A percentile compares a stretch with the other conserved stretches of the same genome.
These are phyloP conservation scores for Nothomitra cinnamomea DNA, from an alignment of 2,329 filamentous ascomycete genomes.

Conservation along the genomic window DNA sequence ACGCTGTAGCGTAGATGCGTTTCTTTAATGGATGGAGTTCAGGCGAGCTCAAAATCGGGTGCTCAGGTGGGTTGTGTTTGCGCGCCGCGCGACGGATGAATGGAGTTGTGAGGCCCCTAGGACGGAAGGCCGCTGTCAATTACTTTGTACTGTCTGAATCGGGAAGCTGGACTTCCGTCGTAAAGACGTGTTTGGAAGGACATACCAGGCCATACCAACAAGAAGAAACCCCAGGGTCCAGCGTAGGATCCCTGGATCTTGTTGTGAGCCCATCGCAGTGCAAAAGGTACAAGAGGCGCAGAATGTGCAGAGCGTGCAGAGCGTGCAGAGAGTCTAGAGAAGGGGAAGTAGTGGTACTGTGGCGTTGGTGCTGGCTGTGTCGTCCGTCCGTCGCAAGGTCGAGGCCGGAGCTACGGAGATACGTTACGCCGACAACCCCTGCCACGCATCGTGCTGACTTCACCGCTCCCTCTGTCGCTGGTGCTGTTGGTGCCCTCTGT, in stretches of 20 bases:
- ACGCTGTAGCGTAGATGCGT: constrained; percentile 48
- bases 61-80: constrained; percentile 47
- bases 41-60: constrained; percentile 35
- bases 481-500: no score
- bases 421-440: no score
- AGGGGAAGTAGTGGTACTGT: no score
- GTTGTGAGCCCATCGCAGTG: constrained; percentile 5
- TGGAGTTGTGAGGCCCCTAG: constrained; percentile 16
- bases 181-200: constrained; percentile 32
- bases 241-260: constrained; percentile 41
- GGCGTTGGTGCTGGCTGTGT: no score
- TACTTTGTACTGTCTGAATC: constrained; percentile 3
- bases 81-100: constrained; percentile 82
- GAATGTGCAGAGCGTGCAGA: no score
- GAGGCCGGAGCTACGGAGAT: no score
- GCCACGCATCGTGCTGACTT: no score
- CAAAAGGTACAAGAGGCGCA: neutral
- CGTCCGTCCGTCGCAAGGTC: no score
- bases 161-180: constrained; percentile 43
- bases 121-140: constrained; percentile 6
- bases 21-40: constrained; percentile 41
- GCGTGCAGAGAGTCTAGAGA: no score
- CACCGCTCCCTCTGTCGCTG: no score
- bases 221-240: constrained; percentile 81
- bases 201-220: constrained; percentile 67